These are phyloP conservation scores for Pestalotiopsis sp. DNA, from an alignment of 2,329 filamentous ascomycete genomes.

Conservation along the genomic window DNA sequence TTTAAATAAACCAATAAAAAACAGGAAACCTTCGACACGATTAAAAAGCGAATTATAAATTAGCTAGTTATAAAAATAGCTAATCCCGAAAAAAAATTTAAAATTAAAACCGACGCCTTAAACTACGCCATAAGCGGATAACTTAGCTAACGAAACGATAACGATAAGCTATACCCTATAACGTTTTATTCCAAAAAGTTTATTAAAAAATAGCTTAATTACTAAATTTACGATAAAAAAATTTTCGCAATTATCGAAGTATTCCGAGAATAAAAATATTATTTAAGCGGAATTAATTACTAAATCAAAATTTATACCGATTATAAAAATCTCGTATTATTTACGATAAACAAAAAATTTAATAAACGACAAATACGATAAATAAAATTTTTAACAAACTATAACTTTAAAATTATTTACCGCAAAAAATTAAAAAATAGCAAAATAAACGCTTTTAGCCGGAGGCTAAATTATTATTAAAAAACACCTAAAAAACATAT, in stretches of 20 bases:
- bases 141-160: slow-evolving; percentile 14
- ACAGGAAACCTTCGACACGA: background rate
- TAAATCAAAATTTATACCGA: slow-evolving; percentile 22
- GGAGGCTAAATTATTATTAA: no score
- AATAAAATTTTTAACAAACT: slow-evolving; percentile 8
- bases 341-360: slow-evolving; percentile 11
- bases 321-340: slow-evolving; percentile 23
- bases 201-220: slow-evolving; percentile 23
- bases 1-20: background rate
- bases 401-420: background rate
- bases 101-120: slow-evolving; percentile 7
- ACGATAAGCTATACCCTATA: slow-evolving; percentile 8
- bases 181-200: slow-evolving; percentile 22
- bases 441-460: no score
- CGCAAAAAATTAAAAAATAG: background rate
- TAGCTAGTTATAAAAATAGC: slow-evolving; percentile 14
- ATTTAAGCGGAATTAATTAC: slow-evolving; percentile 19
- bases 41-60: slow-evolving; percentile 11
- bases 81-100: slow-evolving; percentile 10
- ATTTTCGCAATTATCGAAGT: slow-evolving; percentile 24
- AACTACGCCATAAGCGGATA: background rate
- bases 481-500: no score
- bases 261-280: slow-evolving; percentile 27
- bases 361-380: slow-evolving; percentile 14
- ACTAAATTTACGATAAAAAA: slow-evolving; percentile 26